These are phyloP conservation scores for Gleditsia sinensis DNA, from an alignment of 306 rosid genomes.

Conservation along the genomic window DNA sequence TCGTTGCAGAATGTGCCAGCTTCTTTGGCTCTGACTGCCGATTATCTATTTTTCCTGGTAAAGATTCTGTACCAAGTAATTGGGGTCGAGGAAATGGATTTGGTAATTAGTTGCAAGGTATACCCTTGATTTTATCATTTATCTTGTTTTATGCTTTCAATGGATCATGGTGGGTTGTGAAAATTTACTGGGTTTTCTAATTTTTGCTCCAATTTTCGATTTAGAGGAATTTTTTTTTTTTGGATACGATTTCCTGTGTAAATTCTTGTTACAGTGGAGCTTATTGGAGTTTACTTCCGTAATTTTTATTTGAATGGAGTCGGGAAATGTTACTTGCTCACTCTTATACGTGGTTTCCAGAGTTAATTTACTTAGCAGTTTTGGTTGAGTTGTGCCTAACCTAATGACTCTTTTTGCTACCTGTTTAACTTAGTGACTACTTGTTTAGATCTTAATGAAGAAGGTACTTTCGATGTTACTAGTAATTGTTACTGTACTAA, in stretches of 20 bases:
- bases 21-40: conserved; percentile 18
- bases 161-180: neutral
- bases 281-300: conserved; percentile 7
- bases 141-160: neutral
- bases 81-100: conserved; percentile 60
- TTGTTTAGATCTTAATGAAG: neutral
- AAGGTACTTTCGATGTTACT: neutral
- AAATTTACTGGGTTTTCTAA: neutral
- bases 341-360: neutral
- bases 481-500: neutral
- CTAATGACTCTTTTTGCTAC: neutral
- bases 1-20: conserved; percentile 39
- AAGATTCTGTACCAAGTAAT: conserved; percentile 35
- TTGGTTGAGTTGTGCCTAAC: neutral
- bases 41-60: conserved; percentile 32
- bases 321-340: neutral
- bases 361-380: neutral
- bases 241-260: too few relatives aligned
- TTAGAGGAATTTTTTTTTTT: neutral
- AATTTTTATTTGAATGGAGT: neutral
- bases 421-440: neutral
- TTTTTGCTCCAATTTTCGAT: neutral
- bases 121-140: neutral
- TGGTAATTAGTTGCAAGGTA: conserved; percentile 76
- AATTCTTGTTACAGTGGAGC: neutral